Base-by-base conservation (phyloP, 1,284 basidiomycete genomes). In the Cutaneotrichosporon daszewskae region DNA sequence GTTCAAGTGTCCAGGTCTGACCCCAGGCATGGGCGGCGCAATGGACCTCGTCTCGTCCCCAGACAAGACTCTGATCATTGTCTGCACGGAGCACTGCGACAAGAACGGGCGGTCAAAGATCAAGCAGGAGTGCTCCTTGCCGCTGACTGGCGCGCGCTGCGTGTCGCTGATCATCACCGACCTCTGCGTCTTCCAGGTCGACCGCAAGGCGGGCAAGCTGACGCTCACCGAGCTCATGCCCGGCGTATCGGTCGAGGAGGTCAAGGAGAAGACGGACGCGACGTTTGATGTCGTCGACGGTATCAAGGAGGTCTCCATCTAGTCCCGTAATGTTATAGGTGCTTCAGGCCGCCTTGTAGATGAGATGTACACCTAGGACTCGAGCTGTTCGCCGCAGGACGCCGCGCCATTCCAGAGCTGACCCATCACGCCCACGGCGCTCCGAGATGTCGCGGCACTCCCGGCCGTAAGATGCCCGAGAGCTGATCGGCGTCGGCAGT, bases 41-140 rank as follows among this genome's bases (percentile, higher is more conserved):
- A 95, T 95, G 89, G 90, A 94, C 65, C 81, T 92, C 41, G 88
- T 92, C 43, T 90, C 87, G 34, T 91, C 90, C 70, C 89, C 88
- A 1, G 87, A 90, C 67, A 81, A 83, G 72, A 92, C 52, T 37
- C 88, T 84, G 70, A 58, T 69, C 35, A 54, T 54, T 18, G 39
- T 50, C 11, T 25, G 31, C 32, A 53, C 47, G 10, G 51, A 53
- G 42, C 51, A 53, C 35, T 33, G 29, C 22, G 47, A 44, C 34
- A 46, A 46, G 45, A 82, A 88, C 62, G 91, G 90, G 39, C 79
- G 79, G 54, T 82, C 85, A 40, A 97, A 97, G 76, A 83, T 97
- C 50, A 77, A 92, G 40, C 76, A 84, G 58, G 72, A 84, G 62
- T 95, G 90, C 68, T 76, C 77, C 2, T 76, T 96, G 31, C 92